A percentile compares a stretch with the other conserved stretches of the same genome.
These are phyloP conservation scores for Mortierella antarctica DNA, from an alignment of 192 early-diverging fungal species.

Conservation along the genomic window DNA sequence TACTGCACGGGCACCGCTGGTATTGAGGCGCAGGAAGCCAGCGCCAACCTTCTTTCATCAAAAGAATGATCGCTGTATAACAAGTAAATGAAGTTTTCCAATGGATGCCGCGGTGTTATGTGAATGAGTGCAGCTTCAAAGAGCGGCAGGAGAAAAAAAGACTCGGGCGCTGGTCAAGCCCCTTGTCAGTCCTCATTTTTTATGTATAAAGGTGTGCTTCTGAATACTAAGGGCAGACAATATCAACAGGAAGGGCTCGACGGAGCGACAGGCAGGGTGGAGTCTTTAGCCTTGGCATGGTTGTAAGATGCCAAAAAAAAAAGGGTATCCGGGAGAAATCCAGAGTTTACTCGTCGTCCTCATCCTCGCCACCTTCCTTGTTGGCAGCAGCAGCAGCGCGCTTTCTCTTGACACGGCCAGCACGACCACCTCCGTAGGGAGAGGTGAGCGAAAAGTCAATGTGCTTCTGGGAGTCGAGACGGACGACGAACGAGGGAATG, in stretches of 20 bases:
- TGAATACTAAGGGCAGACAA: neutral
- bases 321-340: no score
- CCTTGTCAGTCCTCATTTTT: conserved; percentile 8
- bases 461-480: conserved; percentile 68
- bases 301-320: neutral
- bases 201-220: neutral
- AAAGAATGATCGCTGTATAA: neutral
- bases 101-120: no score
- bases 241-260: conserved; percentile 6
- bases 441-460: conserved; percentile 82
- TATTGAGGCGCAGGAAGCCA: conserved; percentile 69
- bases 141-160: neutral
- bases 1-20: conserved; percentile 91
- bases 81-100: neutral
- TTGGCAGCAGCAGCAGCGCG: conserved; percentile 76
- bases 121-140: no score
- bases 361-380: conserved; percentile 64
- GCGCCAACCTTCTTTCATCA: conserved; percentile 22
- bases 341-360: conserved; percentile 61
- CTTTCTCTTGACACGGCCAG: conserved; percentile 98
- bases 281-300: neutral
- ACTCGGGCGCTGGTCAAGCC: conserved; percentile 14
- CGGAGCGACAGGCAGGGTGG: conserved; percentile 12
- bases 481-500: conserved; percentile 95
- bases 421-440: conserved; percentile 96